phyloP scores from a whole-genome alignment of 768 basidiomycete genomes.

The Tulasnella calospora region DNA sequence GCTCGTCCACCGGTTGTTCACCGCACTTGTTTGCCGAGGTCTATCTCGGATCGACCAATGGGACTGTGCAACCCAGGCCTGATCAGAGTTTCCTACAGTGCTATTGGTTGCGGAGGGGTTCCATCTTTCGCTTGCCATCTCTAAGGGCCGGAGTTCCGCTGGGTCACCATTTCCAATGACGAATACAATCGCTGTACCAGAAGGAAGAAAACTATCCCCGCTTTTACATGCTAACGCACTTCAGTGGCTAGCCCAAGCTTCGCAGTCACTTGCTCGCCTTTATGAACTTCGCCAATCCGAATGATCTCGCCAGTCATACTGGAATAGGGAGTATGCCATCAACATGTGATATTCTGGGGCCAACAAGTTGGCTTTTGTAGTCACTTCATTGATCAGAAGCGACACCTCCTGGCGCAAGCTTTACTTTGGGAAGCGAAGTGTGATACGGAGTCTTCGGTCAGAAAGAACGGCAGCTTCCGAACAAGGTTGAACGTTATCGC shows the following conservation, averaged over 20 bases:
- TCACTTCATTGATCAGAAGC: neutral
- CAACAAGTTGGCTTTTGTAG: neutral
- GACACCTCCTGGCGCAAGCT: neutral
- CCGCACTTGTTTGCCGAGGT: neutral
- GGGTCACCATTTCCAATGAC: neutral
- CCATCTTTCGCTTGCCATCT: neutral
- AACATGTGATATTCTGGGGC: neutral
- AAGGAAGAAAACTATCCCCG: neutral
- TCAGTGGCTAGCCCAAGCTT: neutral
- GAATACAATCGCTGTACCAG: neutral
- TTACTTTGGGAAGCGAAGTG: neutral
- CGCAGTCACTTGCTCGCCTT: neutral
- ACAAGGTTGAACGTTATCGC: slow-evolving; percentile 2
- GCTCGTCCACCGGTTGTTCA: neutral
- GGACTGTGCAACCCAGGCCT: neutral
- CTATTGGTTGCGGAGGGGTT: neutral
- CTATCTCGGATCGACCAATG: neutral
- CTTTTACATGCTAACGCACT: neutral
- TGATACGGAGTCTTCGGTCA: neutral
- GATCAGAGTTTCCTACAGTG: neutral
- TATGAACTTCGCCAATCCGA: neutral
- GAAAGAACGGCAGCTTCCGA: neutral
- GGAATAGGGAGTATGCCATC: neutral
- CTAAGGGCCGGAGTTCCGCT: neutral
- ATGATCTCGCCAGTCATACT: neutral